These are phyloP conservation scores for Acephala macrosclerotiorum DNA, from an alignment of 2,329 filamentous ascomycete genomes.

Conservation along the genomic window DNA sequence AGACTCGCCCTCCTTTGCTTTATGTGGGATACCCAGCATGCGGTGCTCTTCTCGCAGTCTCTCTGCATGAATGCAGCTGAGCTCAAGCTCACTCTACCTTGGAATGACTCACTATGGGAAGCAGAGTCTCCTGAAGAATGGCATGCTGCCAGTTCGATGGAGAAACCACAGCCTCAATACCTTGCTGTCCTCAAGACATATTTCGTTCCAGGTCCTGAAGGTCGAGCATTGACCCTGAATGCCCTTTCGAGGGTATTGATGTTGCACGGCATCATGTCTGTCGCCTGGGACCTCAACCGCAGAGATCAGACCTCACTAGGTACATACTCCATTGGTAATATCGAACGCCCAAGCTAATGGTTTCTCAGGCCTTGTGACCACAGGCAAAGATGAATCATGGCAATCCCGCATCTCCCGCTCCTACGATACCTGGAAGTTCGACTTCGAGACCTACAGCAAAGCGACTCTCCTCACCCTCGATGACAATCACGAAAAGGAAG, in stretches of 20 bases:
- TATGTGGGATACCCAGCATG: conserved; percentile 72
- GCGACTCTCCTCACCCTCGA: conserved; percentile 45
- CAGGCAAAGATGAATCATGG: conserved; percentile 24
- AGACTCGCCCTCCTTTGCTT: conserved; percentile 66
- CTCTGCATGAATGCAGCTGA: conserved; percentile 73
- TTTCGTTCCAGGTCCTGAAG: conserved; percentile 52
- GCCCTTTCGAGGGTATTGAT: conserved; percentile 60
- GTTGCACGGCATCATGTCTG: conserved; percentile 68
- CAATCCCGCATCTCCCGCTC: conserved; percentile 54
- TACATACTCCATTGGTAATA: conserved; percentile 41
- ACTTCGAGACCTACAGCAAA: conserved; percentile 61
- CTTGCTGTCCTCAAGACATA: conserved; percentile 63
- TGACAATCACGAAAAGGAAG: conserved; percentile 42
- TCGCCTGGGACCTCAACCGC: conserved; percentile 67
- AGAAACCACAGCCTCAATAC: conserved; percentile 51
- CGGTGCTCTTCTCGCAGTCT: conserved; percentile 70
- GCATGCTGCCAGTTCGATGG: conserved; percentile 41
- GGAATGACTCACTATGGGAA: conserved; percentile 63
- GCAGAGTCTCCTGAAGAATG: conserved; percentile 60
- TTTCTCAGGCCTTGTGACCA: conserved; percentile 17
- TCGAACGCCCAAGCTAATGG: background rate
- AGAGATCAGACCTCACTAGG: conserved; percentile 67
- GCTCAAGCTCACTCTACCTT: conserved; percentile 63
- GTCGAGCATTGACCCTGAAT: conserved; percentile 53
- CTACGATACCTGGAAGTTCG: conserved; percentile 64